Evolutionary conservation across 495 filamentous ascomycete genomes (phyloP).

Genomic region (Pseudoneurospora amorphoporcata): DNA sequence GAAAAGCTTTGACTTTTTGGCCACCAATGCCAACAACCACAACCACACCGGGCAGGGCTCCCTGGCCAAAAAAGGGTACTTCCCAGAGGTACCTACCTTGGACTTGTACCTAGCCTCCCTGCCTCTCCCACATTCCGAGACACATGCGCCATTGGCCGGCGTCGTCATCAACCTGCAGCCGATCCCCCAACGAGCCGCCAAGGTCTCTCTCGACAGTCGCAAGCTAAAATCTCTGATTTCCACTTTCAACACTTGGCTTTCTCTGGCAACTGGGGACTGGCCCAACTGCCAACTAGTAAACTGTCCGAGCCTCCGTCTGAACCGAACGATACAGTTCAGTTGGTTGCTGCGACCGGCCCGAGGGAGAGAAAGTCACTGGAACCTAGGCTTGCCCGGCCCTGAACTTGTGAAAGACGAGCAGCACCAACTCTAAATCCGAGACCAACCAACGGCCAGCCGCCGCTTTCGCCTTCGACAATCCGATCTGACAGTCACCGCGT

Average conservation of each 20-base stretch:
- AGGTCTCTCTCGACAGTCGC: slow-evolving; percentile 5
- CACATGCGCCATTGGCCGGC: slow-evolving; percentile 23
- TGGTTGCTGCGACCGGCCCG: background rate
- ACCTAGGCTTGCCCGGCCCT: background rate
- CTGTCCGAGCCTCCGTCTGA: background rate
- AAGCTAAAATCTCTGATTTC: slow-evolving; percentile 15
- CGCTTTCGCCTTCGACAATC: background rate
- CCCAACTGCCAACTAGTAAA: background rate
- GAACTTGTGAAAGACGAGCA: background rate
- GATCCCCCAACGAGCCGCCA: slow-evolving; percentile 21
- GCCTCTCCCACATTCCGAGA: slow-evolving; percentile 25
- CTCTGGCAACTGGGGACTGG: background rate
- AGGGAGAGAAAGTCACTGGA: background rate
- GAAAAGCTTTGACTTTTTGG: background rate
- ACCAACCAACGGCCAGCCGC: background rate
- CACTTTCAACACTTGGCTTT: slow-evolving; percentile 13
- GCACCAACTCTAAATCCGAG: background rate
- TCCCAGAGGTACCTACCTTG: background rate
- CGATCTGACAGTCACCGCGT: background rate
- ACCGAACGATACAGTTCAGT: background rate
- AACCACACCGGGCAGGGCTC: background rate
- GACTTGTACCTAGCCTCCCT: background rate
- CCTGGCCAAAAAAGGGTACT: background rate
- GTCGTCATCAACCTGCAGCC: slow-evolving; percentile 30
- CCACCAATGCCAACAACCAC: background rate